Percentiles rank a stretch among this genome's conserved stretches.
phyloP scores from a whole-genome alignment of 768 basidiomycete species.

The Postia placenta region DNA sequence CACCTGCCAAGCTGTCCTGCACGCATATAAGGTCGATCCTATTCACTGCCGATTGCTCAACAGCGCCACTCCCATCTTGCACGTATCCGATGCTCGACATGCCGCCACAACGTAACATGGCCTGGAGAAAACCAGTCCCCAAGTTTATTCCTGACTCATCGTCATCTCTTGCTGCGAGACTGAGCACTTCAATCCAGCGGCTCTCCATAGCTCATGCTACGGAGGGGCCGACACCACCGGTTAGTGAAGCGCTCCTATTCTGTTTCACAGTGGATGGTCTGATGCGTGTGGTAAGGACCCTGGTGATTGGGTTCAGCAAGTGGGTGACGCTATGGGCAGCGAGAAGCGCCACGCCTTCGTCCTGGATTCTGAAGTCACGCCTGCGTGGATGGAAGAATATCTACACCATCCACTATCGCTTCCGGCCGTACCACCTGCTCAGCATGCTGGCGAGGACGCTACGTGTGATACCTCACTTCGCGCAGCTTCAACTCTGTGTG shows the following conservation, averaged over 20 bases:
- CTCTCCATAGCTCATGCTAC: constrained; percentile 15
- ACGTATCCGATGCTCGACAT: constrained; percentile 1
- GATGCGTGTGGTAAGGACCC: constrained; percentile 23
- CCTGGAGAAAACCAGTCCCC: constrained; percentile 69
- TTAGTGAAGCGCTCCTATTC: constrained; percentile 8
- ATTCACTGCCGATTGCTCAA: not conserved
- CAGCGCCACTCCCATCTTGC: not conserved
- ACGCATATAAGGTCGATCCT: no score
- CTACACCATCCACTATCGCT: not conserved
- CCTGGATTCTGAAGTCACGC: not conserved
- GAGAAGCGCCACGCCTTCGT: constrained; percentile 11
- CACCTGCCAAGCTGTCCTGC: no score
- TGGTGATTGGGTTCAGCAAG: constrained; percentile 19
- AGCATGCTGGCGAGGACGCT: not conserved
- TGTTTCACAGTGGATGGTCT: not conserved
- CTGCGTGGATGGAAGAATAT: not conserved
- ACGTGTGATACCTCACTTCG: not conserved
- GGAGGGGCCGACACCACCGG: constrained; percentile 22
- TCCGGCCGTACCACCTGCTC: not conserved
- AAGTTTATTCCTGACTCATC: constrained; percentile 61
- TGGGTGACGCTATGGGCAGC: constrained; percentile 10
- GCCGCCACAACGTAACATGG: constrained; percentile 32
- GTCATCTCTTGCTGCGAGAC: constrained; percentile 13
- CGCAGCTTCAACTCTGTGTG: not conserved
- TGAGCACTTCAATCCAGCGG: constrained; percentile 4